Percentiles rank a stretch among this genome's conserved stretches.
These are phyloP conservation scores for Talaromyces pinophilus DNA, from an alignment of 2,329 filamentous ascomycete genomes.

Conservation along the genomic window DNA sequence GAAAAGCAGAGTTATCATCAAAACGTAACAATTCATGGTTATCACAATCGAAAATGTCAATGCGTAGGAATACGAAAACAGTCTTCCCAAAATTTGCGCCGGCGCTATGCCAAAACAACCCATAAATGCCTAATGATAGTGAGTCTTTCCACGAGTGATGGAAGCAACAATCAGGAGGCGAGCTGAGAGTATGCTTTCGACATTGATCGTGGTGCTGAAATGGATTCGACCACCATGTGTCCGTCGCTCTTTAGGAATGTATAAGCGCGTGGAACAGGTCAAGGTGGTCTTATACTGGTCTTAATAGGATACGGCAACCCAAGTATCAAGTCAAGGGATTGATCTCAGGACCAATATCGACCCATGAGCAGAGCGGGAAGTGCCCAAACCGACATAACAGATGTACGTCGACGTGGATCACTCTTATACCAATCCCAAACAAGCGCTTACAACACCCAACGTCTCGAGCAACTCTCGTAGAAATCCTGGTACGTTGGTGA, in stretches of 20 bases:
- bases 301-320: background rate
- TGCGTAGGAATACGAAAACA: conserved; percentile 20
- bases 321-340: background rate
- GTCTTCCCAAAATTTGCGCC: conserved; percentile 26
- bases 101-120: conserved; percentile 27
- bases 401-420: background rate
- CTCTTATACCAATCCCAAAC: background rate
- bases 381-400: background rate
- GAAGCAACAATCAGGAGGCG: conserved; percentile 1
- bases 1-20: conserved; percentile 19
- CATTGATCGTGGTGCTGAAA: conserved; percentile 1
- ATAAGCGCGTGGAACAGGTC: background rate
- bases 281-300: background rate
- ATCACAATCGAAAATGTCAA: conserved; percentile 16
- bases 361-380: background rate
- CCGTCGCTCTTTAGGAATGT: background rate
- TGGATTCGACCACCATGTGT: background rate
- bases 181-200: conserved; percentile 11
- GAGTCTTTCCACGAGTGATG: conserved; percentile 11
- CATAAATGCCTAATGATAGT: conserved; percentile 20
- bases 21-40: conserved; percentile 9
- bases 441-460: background rate
- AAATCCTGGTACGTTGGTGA: background rate
- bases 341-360: background rate
- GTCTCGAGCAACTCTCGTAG: background rate